Percentiles rank a stretch among this genome's conserved stretches.
Conservation (phyloP, 2,329 filamentous ascomycete genomes). For the Venturia pyrina region DNA sequence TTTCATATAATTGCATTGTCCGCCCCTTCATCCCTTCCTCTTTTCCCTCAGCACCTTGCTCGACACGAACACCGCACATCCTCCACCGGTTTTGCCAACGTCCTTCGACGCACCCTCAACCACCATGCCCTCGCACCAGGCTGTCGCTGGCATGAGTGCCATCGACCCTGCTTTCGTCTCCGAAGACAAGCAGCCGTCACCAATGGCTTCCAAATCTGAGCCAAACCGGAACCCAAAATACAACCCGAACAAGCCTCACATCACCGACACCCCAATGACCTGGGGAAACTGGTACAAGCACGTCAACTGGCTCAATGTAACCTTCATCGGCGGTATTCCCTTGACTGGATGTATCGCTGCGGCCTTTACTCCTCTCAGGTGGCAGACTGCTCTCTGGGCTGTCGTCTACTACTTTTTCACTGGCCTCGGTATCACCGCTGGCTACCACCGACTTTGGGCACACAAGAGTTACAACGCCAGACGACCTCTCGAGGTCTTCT, state of each 20-base stretch:
- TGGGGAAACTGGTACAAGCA: constrained; percentile 82
- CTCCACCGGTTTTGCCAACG: not conserved
- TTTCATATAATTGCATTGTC: constrained; percentile 15
- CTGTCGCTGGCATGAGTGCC: constrained; percentile 36
- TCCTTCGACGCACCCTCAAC: constrained; percentile 15
- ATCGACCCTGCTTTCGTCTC: constrained; percentile 39
- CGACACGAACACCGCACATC: not conserved
- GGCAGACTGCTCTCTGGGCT: constrained; percentile 64
- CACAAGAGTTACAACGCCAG: constrained; percentile 39
- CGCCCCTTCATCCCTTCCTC: constrained; percentile 5
- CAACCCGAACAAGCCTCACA: constrained; percentile 64
- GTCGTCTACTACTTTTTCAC: constrained; percentile 79
- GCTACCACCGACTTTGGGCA: constrained; percentile 32
- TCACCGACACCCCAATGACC: constrained; percentile 74
- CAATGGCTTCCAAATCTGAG: constrained; percentile 40
- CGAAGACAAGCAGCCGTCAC: constrained; percentile 26
- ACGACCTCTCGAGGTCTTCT: constrained; percentile 36
- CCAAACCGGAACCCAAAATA: constrained; percentile 43
- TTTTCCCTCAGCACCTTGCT: not conserved
- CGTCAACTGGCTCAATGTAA: constrained; percentile 85
- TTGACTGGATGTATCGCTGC: constrained; percentile 63
- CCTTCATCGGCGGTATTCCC: constrained; percentile 70
- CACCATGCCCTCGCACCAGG: constrained; percentile 43
- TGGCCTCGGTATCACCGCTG: constrained; percentile 47
- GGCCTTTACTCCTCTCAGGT: constrained; percentile 68